Evolutionary conservation across 2,329 filamentous ascomycete species (phyloP).

Genomic region (Didymella arachidicola): DNA sequence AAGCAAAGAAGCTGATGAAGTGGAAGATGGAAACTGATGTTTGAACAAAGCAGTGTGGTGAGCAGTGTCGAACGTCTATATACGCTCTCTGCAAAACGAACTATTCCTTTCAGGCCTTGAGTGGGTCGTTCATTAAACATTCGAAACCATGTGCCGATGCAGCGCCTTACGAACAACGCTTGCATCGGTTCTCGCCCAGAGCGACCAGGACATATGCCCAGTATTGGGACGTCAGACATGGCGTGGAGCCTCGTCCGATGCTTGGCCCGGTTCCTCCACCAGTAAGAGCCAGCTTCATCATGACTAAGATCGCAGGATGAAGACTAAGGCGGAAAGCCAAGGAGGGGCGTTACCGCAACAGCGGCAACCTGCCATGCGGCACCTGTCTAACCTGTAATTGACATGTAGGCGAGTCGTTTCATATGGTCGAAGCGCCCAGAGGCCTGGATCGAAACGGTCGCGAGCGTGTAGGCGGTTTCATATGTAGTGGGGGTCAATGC

Average conservation of each 20-base stretch:
- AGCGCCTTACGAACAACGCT: slow-evolving; percentile 33
- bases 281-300: slow-evolving; percentile 25
- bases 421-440: slow-evolving; percentile 38
- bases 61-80: slow-evolving; percentile 29
- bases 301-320: slow-evolving; percentile 27
- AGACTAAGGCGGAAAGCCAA: slow-evolving; percentile 29
- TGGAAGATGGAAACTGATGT: slow-evolving; percentile 36
- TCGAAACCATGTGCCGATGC: slow-evolving; percentile 40
- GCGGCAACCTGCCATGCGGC: slow-evolving; percentile 34
- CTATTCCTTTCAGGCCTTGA: slow-evolving; percentile 22
- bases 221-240: slow-evolving; percentile 25
- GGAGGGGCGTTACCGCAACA: slow-evolving; percentile 29
- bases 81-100: slow-evolving; percentile 21
- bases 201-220: slow-evolving; percentile 23
- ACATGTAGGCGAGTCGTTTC: slow-evolving; percentile 34
- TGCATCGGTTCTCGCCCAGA: slow-evolving; percentile 29
- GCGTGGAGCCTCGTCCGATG: slow-evolving; percentile 31
- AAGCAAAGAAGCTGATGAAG: slow-evolving; percentile 37
- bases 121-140: slow-evolving; percentile 50
- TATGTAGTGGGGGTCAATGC: slow-evolving; percentile 36
- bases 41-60: slow-evolving; percentile 18
- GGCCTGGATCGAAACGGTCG: slow-evolving; percentile 47
- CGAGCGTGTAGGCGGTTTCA: slow-evolving; percentile 42
- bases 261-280: slow-evolving; percentile 41
- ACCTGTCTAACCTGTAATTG: slow-evolving; percentile 23